These are phyloP conservation scores for Heliophila coronopifolia DNA, from an alignment of 441 rosid species.

Conservation along the genomic window DNA sequence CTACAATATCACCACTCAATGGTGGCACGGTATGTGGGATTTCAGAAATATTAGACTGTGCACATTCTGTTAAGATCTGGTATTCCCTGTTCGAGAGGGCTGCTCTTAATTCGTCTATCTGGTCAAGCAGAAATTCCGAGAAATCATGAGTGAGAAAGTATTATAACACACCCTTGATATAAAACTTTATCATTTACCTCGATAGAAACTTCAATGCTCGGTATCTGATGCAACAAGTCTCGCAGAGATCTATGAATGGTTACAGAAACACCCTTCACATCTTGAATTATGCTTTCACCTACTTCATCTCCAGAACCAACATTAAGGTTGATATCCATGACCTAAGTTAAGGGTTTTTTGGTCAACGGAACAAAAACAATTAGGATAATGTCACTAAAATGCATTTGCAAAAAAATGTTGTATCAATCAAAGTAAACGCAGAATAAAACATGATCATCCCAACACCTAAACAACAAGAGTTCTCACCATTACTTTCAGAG, in stretches of 20 bases:
- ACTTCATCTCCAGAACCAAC: constrained; percentile 72
- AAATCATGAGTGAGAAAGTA: constrained; percentile 24
- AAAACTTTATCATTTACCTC: constrained; percentile 45
- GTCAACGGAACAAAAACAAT: background rate
- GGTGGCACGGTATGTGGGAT: constrained; percentile 61
- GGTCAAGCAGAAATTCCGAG: constrained; percentile 34
- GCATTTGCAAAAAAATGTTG: constrained; percentile 7
- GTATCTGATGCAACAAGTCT: constrained; percentile 83
- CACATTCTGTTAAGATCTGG: constrained; percentile 90
- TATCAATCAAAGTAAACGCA: constrained; percentile 6
- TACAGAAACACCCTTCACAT: constrained; percentile 88
- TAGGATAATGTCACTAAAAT: background rate
- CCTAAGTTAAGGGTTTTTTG: constrained; percentile 35
- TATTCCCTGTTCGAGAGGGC: constrained; percentile 79
- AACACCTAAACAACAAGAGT: constrained; percentile 18
- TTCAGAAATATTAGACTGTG: constrained; percentile 82
- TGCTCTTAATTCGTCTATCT: constrained; percentile 84
- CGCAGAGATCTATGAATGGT: constrained; percentile 77
- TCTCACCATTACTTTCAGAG: constrained; percentile 75
- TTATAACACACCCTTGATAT: constrained; percentile 7
- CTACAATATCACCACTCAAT: constrained; percentile 38
- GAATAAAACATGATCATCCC: constrained; percentile 13
- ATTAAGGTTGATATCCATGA: constrained; percentile 91
- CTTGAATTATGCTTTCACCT: constrained; percentile 90
- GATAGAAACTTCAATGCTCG: constrained; percentile 62